Percentiles rank a stretch among this genome's conserved stretches.
Evolutionary conservation across 2,329 filamentous ascomycete genomes (phyloP).

Genomic region (Geosmithia putterillii): DNA sequence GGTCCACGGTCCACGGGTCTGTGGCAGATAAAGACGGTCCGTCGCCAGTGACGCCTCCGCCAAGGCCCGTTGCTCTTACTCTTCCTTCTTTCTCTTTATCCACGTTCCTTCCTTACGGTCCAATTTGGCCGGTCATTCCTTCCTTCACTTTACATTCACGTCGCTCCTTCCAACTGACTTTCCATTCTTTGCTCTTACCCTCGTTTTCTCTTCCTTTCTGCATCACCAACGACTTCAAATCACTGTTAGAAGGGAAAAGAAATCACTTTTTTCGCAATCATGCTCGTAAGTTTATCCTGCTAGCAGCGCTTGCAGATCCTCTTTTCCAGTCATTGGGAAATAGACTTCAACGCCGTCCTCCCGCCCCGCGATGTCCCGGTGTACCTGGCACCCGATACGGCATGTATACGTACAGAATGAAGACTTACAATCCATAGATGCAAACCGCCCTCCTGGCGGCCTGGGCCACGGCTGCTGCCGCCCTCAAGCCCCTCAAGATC

Average conservation of each 20-base stretch:
- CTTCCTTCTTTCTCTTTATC: not conserved
- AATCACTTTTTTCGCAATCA: not conserved
- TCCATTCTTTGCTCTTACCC: not conserved
- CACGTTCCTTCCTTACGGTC: not conserved
- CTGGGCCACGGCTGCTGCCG: conserved; percentile 38
- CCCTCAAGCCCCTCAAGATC: conserved; percentile 45
- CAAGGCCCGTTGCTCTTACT: not conserved
- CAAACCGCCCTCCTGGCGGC: conserved; percentile 34
- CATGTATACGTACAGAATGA: no score
- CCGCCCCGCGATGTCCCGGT: no score
- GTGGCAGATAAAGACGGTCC: not conserved
- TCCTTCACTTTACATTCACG: not conserved
- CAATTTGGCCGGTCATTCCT: not conserved
- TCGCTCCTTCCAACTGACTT: not conserved
- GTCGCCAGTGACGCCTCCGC: not conserved
- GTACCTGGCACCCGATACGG: not conserved
- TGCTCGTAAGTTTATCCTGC: not conserved
- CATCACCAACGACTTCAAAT: not conserved
- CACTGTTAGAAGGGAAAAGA: no score
- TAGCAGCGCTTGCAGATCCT: not conserved
- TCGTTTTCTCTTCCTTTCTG: not conserved
- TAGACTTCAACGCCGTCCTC: no score
- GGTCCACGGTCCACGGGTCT: no score
- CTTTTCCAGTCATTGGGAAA: not conserved
- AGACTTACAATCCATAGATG: not conserved